Conservation (phyloP, 2,329 filamentous ascomycete genomes). For the Zelopaecilomyces penicillatus region DNA sequence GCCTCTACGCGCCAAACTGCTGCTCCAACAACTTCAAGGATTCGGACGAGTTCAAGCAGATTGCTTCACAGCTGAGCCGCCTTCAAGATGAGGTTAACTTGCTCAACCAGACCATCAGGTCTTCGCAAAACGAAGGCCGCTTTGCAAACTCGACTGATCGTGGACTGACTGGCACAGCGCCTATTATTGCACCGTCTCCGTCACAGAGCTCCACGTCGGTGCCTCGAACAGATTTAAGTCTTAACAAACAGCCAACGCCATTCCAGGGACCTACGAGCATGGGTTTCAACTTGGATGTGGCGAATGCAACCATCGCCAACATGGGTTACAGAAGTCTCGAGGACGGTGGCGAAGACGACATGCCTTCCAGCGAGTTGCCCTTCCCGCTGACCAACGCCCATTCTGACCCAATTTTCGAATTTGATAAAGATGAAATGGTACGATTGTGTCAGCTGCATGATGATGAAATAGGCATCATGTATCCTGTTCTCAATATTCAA, state of each 20-base stretch:
- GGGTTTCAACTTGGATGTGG: constrained; percentile 77
- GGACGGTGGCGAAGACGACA: constrained; percentile 53
- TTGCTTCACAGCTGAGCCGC: constrained; percentile 63
- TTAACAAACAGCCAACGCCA: constrained; percentile 45
- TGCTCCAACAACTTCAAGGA: constrained; percentile 79
- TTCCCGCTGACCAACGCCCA: constrained; percentile 27
- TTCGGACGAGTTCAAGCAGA: constrained; percentile 79
- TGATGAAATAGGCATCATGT: constrained; percentile 89
- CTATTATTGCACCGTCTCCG: constrained; percentile 31
- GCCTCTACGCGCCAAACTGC: constrained; percentile 59
- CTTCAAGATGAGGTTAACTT: constrained; percentile 80
- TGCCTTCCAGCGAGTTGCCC: constrained; percentile 12
- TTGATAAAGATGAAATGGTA: constrained; percentile 71
- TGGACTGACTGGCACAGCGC: constrained; percentile 24
- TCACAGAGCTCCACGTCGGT: constrained; percentile 31
- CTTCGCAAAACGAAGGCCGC: constrained; percentile 50
- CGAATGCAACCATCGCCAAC: constrained; percentile 75
- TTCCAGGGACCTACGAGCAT: constrained; percentile 83
- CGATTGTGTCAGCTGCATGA: constrained; percentile 73
- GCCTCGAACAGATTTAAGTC: constrained; percentile 36
- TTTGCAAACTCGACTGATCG: constrained; percentile 25
- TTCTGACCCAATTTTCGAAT: constrained; percentile 69
- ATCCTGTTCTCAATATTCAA: constrained; percentile 72
- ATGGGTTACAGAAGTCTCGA: constrained; percentile 72
- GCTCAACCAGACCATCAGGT: constrained; percentile 63